Percentiles rank a stretch among this genome's conserved stretches.
Conservation (phyloP, 768 basidiomycete genomes). For the Boletus fagicola region DNA sequence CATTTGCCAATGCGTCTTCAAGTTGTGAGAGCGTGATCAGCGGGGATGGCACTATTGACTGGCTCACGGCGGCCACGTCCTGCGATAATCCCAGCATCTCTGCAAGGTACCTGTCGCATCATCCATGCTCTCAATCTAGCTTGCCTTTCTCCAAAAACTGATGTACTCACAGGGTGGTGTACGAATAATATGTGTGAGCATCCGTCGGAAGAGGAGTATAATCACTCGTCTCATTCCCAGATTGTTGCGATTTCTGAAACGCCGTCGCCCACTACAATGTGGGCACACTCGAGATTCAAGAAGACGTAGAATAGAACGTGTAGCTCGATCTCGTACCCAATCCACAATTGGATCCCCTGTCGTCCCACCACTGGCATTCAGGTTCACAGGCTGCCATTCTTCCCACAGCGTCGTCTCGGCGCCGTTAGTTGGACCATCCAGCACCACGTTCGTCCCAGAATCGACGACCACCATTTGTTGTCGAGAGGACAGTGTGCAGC, state of each 20-base stretch:
- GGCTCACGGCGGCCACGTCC: not conserved
- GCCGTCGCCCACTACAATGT: not conserved
- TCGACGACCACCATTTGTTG: not conserved
- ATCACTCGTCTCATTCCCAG: not conserved
- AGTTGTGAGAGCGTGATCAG: not conserved
- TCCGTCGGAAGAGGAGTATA: not conserved
- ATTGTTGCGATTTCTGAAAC: not conserved
- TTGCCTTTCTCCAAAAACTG: not conserved
- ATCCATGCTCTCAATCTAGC: not conserved
- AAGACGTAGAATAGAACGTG: too few species aligned
- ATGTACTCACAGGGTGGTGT: not conserved
- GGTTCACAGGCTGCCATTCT: not conserved
- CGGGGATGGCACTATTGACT: not conserved
- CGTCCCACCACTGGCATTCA: not conserved
- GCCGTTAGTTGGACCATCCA: not conserved
- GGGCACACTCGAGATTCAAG: not conserved
- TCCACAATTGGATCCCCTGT: not conserved
- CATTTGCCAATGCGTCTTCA: not conserved
- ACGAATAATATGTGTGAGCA: not conserved
- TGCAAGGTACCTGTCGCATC: not conserved
- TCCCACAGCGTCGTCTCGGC: not conserved
- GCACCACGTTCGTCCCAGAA: not conserved
- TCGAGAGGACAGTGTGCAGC: not conserved
- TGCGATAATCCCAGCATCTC: not conserved
- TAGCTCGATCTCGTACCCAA: not conserved